Percentiles rank a stretch among this genome's conserved stretches.
Conservation (phyloP, 2,329 filamentous ascomycete genomes). For the Gaeumannomyces sp. region DNA sequence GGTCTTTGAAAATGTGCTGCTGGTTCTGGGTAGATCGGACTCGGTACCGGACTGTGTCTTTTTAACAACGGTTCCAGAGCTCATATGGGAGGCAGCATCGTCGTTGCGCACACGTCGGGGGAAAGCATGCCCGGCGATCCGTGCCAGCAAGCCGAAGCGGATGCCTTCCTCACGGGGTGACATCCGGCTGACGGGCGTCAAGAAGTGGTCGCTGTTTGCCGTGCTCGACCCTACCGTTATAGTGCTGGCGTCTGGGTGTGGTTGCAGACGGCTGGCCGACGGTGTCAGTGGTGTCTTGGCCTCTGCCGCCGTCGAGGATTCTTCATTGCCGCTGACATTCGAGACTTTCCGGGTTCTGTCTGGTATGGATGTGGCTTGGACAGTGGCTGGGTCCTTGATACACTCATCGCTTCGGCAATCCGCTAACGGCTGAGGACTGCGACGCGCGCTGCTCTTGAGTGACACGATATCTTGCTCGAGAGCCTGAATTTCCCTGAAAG, state of each 20-base stretch:
- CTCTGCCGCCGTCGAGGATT: neutral
- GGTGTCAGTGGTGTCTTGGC: neutral
- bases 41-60: neutral
- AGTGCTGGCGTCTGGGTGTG: neutral
- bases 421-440: neutral
- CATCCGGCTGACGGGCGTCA: neutral
- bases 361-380: neutral
- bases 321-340: neutral
- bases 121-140: neutral
- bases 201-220: neutral
- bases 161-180: neutral
- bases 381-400: neutral
- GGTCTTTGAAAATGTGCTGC: neutral
- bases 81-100: conserved; percentile 2
- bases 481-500: conserved; percentile 17
- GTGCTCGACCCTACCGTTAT: neutral
- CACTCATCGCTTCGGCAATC: neutral
- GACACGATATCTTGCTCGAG: conserved; percentile 18
- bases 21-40: neutral
- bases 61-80: neutral
- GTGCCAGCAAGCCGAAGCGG: too few relatives aligned
- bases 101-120: conserved; percentile 9
- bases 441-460: conserved; percentile 13
- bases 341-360: neutral
- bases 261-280: neutral